Conservation (phyloP, 1,284 basidiomycete species). For the Serendipita sp. region DNA sequence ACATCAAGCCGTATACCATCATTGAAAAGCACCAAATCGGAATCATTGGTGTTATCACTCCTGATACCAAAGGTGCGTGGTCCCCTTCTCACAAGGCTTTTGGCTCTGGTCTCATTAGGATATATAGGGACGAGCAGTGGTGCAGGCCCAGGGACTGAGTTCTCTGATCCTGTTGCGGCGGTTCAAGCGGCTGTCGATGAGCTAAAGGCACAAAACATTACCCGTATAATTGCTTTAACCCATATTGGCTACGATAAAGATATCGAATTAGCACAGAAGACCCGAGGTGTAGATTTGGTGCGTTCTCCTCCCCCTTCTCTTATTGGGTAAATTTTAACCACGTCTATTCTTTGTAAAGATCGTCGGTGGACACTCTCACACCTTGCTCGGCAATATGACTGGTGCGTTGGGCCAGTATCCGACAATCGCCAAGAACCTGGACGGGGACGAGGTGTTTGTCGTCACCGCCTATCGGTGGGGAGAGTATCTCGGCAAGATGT, state of each 20-base stretch:
- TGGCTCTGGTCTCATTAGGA: not conserved
- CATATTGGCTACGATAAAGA: slow-evolving; percentile 32
- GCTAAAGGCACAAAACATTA: slow-evolving; percentile 23
- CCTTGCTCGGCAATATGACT: slow-evolving; percentile 27
- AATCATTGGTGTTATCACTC: slow-evolving; percentile 27
- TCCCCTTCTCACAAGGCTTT: slow-evolving; percentile 8
- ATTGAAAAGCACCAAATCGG: slow-evolving; percentile 26
- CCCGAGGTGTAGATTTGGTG: slow-evolving; percentile 23
- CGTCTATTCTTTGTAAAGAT: slow-evolving; percentile 13
- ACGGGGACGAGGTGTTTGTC: slow-evolving; percentile 30
- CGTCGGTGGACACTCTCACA: slow-evolving; percentile 31
- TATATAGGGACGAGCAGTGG: slow-evolving; percentile 11
- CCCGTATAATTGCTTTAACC: slow-evolving; percentile 28
- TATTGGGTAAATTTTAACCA: not conserved
- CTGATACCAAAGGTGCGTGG: slow-evolving; percentile 15
- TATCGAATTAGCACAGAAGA: slow-evolving; percentile 26
- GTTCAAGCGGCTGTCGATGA: slow-evolving; percentile 24
- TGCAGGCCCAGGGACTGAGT: slow-evolving; percentile 23
- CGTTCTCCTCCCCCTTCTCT: not conserved
- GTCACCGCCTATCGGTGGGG: slow-evolving; percentile 31
- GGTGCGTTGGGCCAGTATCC: slow-evolving; percentile 27
- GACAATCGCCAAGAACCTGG: slow-evolving; percentile 27
- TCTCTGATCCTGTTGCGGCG: slow-evolving; percentile 24
- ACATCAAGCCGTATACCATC: slow-evolving; percentile 26
- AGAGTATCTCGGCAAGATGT: slow-evolving; percentile 29